A percentile compares a stretch with the other conserved stretches of the same genome.
These are phyloP conservation scores for Panicum miliaceum DNA, from an alignment of 176 grass and related monocot species.

Conservation along the genomic window DNA sequence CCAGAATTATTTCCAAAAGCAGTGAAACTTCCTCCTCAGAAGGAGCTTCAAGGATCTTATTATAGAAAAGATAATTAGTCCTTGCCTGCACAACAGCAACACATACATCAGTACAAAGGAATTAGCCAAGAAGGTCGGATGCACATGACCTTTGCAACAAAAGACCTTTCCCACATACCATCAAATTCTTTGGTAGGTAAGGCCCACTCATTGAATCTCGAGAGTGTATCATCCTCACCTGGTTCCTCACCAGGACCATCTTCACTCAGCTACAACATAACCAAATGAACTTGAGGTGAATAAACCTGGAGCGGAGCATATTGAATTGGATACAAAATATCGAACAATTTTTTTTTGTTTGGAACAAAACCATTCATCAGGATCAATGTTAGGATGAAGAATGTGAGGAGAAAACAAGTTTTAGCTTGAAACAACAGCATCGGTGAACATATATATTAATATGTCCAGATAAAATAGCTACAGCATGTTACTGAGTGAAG, in stretches of 20 bases:
- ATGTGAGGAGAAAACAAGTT: neutral
- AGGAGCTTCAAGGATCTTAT: no score
- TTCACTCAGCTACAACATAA: slow-evolving; percentile 77
- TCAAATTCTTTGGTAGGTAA: slow-evolving; percentile 97
- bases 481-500: no score
- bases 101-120: no score
- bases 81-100: no score
- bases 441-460: slow-evolving; percentile 13
- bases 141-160: no score
- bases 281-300: slow-evolving; percentile 33
- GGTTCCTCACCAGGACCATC: slow-evolving; percentile 97
- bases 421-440: slow-evolving; percentile 20
- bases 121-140: no score
- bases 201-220: slow-evolving; percentile 93
- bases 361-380: neutral
- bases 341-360: neutral
- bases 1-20: no score
- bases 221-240: slow-evolving; percentile 84
- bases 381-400: neutral
- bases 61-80: no score
- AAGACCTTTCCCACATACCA: slow-evolving; percentile 3
- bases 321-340: slow-evolving; percentile 13
- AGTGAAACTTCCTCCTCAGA: no score
- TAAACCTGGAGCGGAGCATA: slow-evolving; percentile 13
- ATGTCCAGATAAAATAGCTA: no score